Percentiles rank a stretch among this genome's conserved stretches.
phyloP scores from a whole-genome alignment of 306 rosid genomes.

The Citrullus mucosospermus region DNA sequence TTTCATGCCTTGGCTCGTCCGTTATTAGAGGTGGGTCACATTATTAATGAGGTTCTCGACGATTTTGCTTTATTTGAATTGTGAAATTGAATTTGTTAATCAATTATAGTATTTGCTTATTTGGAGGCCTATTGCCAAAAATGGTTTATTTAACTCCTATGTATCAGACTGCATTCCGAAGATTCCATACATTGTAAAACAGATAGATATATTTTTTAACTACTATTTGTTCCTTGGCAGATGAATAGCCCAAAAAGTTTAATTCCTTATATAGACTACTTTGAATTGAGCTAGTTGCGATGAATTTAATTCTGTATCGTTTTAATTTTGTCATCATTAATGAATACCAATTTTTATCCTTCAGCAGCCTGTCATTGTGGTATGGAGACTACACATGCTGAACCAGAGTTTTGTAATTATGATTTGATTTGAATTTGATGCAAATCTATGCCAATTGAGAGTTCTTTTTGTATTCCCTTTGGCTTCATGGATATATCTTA shows the following conservation, averaged over 20 bases:
- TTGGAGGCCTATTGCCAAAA: background rate
- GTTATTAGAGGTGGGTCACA: background rate
- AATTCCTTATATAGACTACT: background rate
- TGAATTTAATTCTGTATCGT: background rate
- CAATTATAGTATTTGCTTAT: background rate
- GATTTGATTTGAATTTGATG: background rate
- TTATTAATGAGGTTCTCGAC: background rate
- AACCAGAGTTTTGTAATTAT: background rate
- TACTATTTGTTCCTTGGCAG: background rate
- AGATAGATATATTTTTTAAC: background rate
- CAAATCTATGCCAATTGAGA: background rate
- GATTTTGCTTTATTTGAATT: background rate
- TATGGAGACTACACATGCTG: background rate
- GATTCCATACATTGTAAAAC: background rate
- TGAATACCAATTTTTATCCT: background rate
- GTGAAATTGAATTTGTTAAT: background rate
- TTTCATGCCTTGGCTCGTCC: background rate
- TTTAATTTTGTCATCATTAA: background rate
- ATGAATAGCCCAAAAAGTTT: background rate
- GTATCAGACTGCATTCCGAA: background rate
- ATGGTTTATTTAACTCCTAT: background rate
- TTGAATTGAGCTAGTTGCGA: background rate
- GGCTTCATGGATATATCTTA: background rate
- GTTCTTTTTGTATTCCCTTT: background rate
- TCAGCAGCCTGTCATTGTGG: background rate